Percentiles rank a stretch among this genome's conserved stretches.
phyloP scores from a whole-genome alignment of 345 rosid genomes.

The Pugionium cornutum region DNA sequence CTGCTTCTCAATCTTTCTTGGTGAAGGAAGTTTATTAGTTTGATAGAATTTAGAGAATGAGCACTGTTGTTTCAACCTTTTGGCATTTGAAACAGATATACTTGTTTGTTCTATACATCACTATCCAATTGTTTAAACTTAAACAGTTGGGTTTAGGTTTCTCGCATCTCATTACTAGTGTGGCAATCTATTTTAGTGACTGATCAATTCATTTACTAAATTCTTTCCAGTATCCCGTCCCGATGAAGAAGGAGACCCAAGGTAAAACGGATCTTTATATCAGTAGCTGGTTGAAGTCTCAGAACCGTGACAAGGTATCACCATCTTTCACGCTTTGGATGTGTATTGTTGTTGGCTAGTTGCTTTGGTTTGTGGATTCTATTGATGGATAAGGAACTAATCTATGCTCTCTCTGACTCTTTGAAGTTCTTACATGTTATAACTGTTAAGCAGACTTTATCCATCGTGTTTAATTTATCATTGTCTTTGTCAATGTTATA shows the following conservation, averaged over 20 bases:
- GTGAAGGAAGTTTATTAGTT: neutral
- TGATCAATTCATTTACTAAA: neutral
- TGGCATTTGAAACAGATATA: neutral
- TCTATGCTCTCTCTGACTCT: neutral
- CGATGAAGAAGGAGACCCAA: conserved; percentile 83
- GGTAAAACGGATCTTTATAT: conserved; percentile 84
- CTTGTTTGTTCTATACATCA: neutral
- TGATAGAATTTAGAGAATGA: neutral
- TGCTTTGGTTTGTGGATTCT: conserved; percentile 12
- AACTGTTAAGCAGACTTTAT: conserved; percentile 1
- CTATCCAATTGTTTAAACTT: neutral
- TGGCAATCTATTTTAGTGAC: conserved; percentile 14
- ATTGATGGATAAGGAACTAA: conserved; percentile 2
- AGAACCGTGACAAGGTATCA: conserved; percentile 78
- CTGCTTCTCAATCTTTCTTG: neutral
- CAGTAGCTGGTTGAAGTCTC: conserved; percentile 84
- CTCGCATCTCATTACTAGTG: neutral
- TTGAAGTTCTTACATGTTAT: neutral
- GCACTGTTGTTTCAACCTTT: neutral
- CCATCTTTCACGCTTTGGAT: neutral
- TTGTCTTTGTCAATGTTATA: neutral
- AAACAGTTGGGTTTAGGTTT: neutral
- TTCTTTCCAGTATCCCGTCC: conserved; percentile 66
- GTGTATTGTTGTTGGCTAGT: neutral
- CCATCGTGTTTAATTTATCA: neutral